Conservation (phyloP, 768 basidiomycete species). For the Clathrus columnatus region DNA sequence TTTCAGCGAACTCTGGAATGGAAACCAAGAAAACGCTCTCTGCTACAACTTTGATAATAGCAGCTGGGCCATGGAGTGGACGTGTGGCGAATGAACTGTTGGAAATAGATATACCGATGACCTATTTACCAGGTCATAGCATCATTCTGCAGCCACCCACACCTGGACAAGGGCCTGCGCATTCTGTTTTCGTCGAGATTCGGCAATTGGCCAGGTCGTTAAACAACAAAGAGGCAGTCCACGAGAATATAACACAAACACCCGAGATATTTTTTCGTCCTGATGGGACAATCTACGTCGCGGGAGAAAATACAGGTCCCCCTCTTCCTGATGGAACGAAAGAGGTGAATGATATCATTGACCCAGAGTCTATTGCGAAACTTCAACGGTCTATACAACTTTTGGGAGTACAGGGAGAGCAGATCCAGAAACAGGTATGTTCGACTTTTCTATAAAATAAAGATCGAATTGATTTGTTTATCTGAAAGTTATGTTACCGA, state of each 20-base stretch:
- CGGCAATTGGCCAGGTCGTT: too few relatives aligned
- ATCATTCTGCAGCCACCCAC: not conserved
- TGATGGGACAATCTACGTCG: slow-evolving; percentile 62
- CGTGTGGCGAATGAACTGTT: slow-evolving; percentile 12
- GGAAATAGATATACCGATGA: not conserved
- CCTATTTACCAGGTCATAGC: slow-evolving; percentile 7
- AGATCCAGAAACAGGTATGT: slow-evolving; percentile 56
- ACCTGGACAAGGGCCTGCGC: not conserved
- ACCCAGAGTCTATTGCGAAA: slow-evolving; percentile 44
- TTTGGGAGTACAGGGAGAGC: slow-evolving; percentile 43
- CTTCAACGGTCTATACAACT: slow-evolving; percentile 54
- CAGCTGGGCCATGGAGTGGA: slow-evolving; percentile 31
- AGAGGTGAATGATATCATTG: slow-evolving; percentile 45
- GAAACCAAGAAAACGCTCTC: not conserved
- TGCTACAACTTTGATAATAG: slow-evolving; percentile 24
- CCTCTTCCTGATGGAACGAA: slow-evolving; percentile 66
- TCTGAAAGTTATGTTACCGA: slow-evolving; percentile 27
- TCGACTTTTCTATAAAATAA: not conserved
- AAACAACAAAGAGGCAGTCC: not conserved
- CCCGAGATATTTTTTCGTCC: slow-evolving; percentile 71
- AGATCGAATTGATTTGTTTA: not conserved
- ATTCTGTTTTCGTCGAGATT: slow-evolving; percentile 1
- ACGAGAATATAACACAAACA: slow-evolving; percentile 22
- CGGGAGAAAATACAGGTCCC: slow-evolving; percentile 68
- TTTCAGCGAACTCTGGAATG: slow-evolving; percentile 6